Evolutionary conservation across 495 filamentous ascomycete genomes (phyloP).

Genomic region (Darksidea phi): DNA sequence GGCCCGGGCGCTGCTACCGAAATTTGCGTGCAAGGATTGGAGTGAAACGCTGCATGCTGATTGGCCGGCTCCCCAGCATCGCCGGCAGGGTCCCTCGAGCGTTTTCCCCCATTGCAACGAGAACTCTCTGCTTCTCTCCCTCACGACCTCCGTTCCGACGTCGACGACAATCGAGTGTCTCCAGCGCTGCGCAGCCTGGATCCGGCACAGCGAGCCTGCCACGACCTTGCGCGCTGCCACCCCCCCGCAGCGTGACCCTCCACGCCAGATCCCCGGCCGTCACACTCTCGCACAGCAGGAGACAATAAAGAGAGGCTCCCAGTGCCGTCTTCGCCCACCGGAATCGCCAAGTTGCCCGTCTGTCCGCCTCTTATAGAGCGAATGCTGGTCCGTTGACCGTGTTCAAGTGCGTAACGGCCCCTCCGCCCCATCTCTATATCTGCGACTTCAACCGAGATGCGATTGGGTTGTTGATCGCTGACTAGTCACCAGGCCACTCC

Average conservation of each 20-base stretch:
- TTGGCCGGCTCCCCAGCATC: background rate
- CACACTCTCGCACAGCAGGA: constrained; percentile 21
- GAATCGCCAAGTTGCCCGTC: background rate
- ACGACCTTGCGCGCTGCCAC: background rate
- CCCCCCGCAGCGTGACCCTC: constrained; percentile 4
- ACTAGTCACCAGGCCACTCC: constrained; percentile 14
- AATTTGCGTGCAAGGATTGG: background rate
- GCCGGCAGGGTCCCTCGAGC: constrained; percentile 4
- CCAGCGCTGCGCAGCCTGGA: constrained; percentile 8
- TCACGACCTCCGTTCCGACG: constrained; percentile 33
- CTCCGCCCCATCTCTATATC: background rate
- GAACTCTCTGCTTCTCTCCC: constrained; percentile 11
- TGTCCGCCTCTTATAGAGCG: background rate
- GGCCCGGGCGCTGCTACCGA: constrained; percentile 6
- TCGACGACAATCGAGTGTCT: constrained; percentile 28
- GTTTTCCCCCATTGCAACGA: constrained; percentile 1
- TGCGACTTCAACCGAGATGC: constrained; percentile 21
- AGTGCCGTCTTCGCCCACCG: constrained; percentile 3
- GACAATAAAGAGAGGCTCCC: constrained; percentile 14
- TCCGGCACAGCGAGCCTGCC: too few relatives aligned
- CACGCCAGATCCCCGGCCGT: constrained; percentile 1
- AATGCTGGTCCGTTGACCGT: constrained; percentile 24
- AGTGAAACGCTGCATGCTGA: background rate
- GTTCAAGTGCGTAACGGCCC: constrained; percentile 18
- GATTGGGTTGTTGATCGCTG: constrained; percentile 31